phyloP scores from a whole-genome alignment of 192 early-diverging fungal species.

The Linnemannia hyalina region DNA sequence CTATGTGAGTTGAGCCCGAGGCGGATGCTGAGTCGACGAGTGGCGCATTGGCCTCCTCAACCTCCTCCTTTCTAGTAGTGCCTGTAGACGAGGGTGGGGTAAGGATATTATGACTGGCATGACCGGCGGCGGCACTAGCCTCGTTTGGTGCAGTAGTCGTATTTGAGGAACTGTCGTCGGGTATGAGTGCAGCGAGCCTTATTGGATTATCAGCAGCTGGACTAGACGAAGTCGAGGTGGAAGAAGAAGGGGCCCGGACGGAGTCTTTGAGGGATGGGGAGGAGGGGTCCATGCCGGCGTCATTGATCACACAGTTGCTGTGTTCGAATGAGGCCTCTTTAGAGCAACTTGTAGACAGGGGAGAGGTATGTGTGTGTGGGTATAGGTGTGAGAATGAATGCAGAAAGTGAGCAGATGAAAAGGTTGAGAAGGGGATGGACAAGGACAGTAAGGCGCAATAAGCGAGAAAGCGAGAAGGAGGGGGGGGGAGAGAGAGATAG shows the following conservation, averaged over 20 bases:
- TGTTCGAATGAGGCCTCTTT: background rate
- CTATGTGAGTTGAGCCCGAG: background rate
- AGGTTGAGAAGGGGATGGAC: background rate
- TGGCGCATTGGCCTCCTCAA: background rate
- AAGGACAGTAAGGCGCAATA: background rate
- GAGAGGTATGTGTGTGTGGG: background rate
- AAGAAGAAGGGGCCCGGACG: constrained; percentile 9
- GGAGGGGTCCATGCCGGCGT: constrained; percentile 21
- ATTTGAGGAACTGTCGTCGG: background rate
- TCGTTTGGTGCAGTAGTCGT: background rate
- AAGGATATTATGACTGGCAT: background rate
- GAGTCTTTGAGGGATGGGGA: background rate
- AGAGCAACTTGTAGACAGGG: background rate
- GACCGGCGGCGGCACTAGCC: background rate
- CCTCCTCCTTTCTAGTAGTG: background rate
- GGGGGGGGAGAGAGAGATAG: background rate
- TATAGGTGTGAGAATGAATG: background rate
- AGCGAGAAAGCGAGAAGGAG: background rate
- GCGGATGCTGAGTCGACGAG: background rate
- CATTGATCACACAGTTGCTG: constrained; percentile 10
- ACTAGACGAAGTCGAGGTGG: constrained; percentile 6
- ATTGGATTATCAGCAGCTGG: background rate
- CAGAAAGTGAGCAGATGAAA: background rate
- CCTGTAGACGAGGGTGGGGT: background rate
- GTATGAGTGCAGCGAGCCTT: background rate